Percentiles rank a stretch among this genome's conserved stretches.
Evolutionary conservation across 768 basidiomycete species (phyloP).

Genomic region (Phaeotremella fagi): DNA sequence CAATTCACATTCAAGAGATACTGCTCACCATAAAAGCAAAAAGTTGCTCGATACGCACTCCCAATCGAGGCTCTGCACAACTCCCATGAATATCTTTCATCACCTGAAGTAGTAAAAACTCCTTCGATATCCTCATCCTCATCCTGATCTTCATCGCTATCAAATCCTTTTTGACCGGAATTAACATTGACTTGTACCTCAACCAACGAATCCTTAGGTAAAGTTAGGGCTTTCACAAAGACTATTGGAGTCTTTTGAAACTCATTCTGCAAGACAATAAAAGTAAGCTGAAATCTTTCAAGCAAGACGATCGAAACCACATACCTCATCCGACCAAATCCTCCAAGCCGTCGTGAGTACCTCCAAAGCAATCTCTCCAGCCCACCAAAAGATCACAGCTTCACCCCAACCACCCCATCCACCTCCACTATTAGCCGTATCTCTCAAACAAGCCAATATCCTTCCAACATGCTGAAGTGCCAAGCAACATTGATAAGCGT

Average conservation of each 20-base stretch:
- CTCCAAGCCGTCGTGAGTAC: too few relatives aligned
- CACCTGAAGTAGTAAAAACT: slow-evolving; percentile 4
- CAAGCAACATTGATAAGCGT: slow-evolving; percentile 64
- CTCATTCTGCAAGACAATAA: slow-evolving; percentile 24
- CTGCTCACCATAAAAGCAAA: slow-evolving; percentile 18
- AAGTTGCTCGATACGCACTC: too few relatives aligned
- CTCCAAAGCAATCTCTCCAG: too few relatives aligned
- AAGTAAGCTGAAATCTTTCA: neutral
- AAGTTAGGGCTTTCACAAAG: slow-evolving; percentile 41
- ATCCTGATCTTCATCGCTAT: slow-evolving; percentile 15
- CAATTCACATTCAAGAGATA: too few relatives aligned
- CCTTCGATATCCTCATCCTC: slow-evolving; percentile 27
- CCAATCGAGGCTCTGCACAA: too few relatives aligned
- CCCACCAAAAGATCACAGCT: slow-evolving; percentile 67
- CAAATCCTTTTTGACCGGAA: slow-evolving; percentile 29
- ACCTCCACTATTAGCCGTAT: slow-evolving; percentile 52
- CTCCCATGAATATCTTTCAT: too few relatives aligned
- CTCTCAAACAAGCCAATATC: slow-evolving; percentile 60
- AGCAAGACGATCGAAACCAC: neutral
- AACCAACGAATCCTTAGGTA: slow-evolving; percentile 49
- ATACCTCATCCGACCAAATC: slow-evolving; percentile 37
- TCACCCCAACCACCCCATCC: slow-evolving; percentile 64
- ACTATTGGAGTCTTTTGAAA: slow-evolving; percentile 30
- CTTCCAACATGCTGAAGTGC: slow-evolving; percentile 73
- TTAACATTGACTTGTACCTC: slow-evolving; percentile 51